These are phyloP conservation scores for Aspergillus phoenicis DNA, from an alignment of 2,329 filamentous ascomycete species.

Conservation along the genomic window DNA sequence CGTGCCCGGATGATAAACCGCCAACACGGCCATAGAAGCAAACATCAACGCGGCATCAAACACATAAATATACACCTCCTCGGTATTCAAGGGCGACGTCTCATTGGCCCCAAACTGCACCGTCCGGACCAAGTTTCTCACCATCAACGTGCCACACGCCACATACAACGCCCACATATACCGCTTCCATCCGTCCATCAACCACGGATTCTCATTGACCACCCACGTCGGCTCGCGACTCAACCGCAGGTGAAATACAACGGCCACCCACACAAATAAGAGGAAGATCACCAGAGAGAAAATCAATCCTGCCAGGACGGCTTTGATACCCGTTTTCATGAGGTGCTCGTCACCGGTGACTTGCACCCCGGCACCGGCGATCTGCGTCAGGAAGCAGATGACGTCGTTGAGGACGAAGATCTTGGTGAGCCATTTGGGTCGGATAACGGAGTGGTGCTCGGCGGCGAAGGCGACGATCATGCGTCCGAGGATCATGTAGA, in stretches of 20 bases:
- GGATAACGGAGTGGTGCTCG: slow-evolving; percentile 40
- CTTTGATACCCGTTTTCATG: slow-evolving; percentile 29
- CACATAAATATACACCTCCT: slow-evolving; percentile 36
- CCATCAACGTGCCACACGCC: slow-evolving; percentile 27
- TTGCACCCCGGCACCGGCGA: slow-evolving; percentile 36
- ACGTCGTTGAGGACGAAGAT: slow-evolving; percentile 43
- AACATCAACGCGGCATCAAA: slow-evolving; percentile 37
- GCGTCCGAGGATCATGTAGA: slow-evolving; percentile 46
- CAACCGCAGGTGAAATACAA: slow-evolving; percentile 27
- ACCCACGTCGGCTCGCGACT: slow-evolving; percentile 20
- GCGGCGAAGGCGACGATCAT: slow-evolving; percentile 37
- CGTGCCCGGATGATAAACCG: slow-evolving; percentile 30
- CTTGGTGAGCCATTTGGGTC: slow-evolving; percentile 39
- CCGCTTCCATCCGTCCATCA: slow-evolving; percentile 24
- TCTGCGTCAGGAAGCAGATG: slow-evolving; percentile 38
- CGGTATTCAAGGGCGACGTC: slow-evolving; percentile 20
- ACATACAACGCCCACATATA: slow-evolving; percentile 34
- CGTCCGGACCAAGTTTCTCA: slow-evolving; percentile 33
- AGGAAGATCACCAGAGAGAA: slow-evolving; percentile 34
- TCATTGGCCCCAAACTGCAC: slow-evolving; percentile 31
- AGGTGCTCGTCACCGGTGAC: slow-evolving; percentile 24
- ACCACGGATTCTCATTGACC: slow-evolving; percentile 14
- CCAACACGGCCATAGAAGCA: slow-evolving; percentile 23
- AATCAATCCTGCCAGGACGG: slow-evolving; percentile 32
- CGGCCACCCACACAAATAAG: slow-evolving; percentile 30